Evolutionary conservation across 768 basidiomycete genomes (phyloP), one percentile per base, ranked within the genome.

Genomic region (Mycena vitilis): DNA sequence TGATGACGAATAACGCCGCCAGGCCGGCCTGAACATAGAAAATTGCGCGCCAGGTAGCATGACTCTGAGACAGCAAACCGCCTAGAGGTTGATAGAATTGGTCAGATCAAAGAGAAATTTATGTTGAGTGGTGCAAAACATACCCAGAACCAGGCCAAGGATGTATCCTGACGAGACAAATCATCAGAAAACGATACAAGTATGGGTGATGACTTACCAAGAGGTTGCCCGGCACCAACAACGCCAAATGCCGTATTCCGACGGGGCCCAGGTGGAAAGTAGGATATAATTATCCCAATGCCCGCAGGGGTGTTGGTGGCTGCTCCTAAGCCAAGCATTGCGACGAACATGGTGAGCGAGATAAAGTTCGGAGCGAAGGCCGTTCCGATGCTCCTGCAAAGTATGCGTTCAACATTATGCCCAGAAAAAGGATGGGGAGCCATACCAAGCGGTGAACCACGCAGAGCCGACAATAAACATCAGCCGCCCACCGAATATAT

Each of bases 241-340:
- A 75, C 71, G 16, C 75, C 75, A 44, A 75, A 77, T 8, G 77
- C 77, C 15, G 65, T 73, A 48, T 77, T 77, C 56, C 73, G 72
- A 13, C 59, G 63, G 16, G 65, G 54, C 4, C 78, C 78, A 6
- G 66, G 65, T 16, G 77, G 72, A 57, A 78, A 77, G 52, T 74
- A 68, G 16, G 71, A 68, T 0, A 72, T 69, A 44, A 77, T 70
- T n/a, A 78, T 37, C 10, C 66, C 58, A 65, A 65, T 60, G 48
- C 74, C 75, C 15, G 74, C 71, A 0, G 76, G 78, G 2, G 78
- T 77, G 61, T 78, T 77, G 6, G 78, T 77, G 20, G 78, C 76
- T 53, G 76, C 75, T 16, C 77, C 77, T 4, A 79, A 53, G 11
- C 77, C 77, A 51, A 68, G 52, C 40, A 77, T 47, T 6, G 75